Conservation (phyloP, 768 basidiomycete species). For the Royoungia palumana region DNA sequence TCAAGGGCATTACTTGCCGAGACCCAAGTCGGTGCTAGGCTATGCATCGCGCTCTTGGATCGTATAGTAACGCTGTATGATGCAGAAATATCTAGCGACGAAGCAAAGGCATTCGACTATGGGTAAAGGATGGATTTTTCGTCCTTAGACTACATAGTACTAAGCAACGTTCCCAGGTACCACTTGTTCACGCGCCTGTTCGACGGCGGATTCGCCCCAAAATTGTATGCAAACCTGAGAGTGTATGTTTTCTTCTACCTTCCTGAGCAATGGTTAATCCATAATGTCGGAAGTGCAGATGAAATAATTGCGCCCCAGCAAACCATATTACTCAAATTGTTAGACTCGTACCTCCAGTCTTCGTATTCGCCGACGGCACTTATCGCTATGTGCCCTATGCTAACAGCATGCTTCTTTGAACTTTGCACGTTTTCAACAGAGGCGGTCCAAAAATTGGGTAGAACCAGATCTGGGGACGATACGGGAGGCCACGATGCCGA, state of each 20-base stretch:
- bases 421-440: slow-evolving; percentile 56
- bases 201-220: slow-evolving; percentile 53
- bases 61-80: slow-evolving; percentile 70
- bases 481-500: neutral
- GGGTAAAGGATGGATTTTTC: slow-evolving; percentile 44
- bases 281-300: slow-evolving; percentile 43
- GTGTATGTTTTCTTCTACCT: slow-evolving; percentile 44
- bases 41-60: slow-evolving; percentile 69
- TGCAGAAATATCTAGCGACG: slow-evolving; percentile 59
- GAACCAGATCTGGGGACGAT: slow-evolving; percentile 15
- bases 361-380: slow-evolving; percentile 38
- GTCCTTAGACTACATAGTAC: slow-evolving; percentile 6
- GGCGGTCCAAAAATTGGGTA: slow-evolving; percentile 50
- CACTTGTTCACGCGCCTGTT: slow-evolving; percentile 62
- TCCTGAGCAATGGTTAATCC: slow-evolving; percentile 4
- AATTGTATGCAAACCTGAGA: slow-evolving; percentile 56
- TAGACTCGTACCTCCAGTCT: slow-evolving; percentile 80
- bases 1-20: slow-evolving; percentile 48
- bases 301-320: slow-evolving; percentile 84
- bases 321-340: slow-evolving; percentile 79
- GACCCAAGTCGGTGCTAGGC: slow-evolving; percentile 54
- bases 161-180: slow-evolving; percentile 45
- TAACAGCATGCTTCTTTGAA: slow-evolving; percentile 59
- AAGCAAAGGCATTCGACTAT: slow-evolving; percentile 69
- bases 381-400: slow-evolving; percentile 49